Conservation (phyloP, 306 rosid species). For the Vigna hirtella region DNA sequence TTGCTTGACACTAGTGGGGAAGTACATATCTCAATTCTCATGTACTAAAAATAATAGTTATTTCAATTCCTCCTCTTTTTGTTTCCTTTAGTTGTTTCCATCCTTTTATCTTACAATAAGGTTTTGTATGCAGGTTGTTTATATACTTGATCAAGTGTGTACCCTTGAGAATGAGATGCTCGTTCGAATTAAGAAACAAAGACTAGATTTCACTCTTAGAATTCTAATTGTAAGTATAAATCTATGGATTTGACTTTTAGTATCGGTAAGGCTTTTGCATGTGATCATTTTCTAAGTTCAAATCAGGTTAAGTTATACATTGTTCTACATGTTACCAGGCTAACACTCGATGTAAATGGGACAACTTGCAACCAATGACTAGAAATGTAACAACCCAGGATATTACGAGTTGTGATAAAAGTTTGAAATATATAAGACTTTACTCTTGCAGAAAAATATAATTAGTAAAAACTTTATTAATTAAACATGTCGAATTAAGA, state of each 20-base stretch:
- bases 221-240: constrained; percentile 74
- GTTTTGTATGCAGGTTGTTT: constrained; percentile 71
- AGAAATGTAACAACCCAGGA: constrained; percentile 46
- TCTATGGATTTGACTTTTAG: constrained; percentile 19
- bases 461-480: too few relatives aligned
- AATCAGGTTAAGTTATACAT: background rate
- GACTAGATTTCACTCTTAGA: constrained; percentile 74
- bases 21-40: constrained; percentile 57
- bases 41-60: constrained; percentile 15
- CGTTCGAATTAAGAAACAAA: constrained; percentile 78
- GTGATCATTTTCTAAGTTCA: constrained; percentile 17
- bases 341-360: constrained; percentile 91
- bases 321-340: constrained; percentile 67
- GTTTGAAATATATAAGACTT: too few relatives aligned
- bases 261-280: constrained; percentile 12
- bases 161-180: constrained; percentile 96
- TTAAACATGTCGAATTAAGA: too few relatives aligned
- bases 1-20: constrained; percentile 99
- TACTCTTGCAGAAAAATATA: too few relatives aligned
- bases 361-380: constrained; percentile 93
- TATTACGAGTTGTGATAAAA: too few relatives aligned
- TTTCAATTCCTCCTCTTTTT: constrained; percentile 1
- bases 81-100: constrained; percentile 14
- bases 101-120: constrained; percentile 15
- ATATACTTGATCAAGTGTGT: constrained; percentile 96